Percentiles rank a stretch among this genome's conserved stretches.
These are phyloP conservation scores for Nicotiana obtusifolia DNA, from an alignment of 257 asterid species.

Conservation along the genomic window DNA sequence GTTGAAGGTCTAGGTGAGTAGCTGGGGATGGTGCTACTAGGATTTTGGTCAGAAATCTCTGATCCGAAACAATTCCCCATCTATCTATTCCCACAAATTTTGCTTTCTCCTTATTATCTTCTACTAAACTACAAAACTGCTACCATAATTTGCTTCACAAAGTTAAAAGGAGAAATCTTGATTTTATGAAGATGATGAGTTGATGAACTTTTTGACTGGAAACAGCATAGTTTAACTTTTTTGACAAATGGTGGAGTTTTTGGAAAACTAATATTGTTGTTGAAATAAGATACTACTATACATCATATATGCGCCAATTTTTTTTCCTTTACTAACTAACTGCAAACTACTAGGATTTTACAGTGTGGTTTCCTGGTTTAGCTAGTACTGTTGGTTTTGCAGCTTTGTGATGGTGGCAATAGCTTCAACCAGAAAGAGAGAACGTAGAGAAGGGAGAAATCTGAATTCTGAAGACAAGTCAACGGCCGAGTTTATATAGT, in stretches of 20 bases:
- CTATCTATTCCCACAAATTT: not conserved
- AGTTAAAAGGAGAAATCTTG: not conserved
- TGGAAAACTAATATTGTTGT: not conserved
- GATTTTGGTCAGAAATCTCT: constrained; percentile 29
- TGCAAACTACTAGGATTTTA: not conserved
- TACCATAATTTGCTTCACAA: not conserved
- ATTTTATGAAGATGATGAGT: not conserved
- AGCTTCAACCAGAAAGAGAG: not conserved
- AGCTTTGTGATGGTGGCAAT: not conserved
- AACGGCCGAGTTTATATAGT: not conserved
- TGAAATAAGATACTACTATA: not conserved
- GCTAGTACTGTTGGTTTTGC: not conserved
- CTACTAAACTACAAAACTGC: not conserved
- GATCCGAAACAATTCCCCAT: constrained; percentile 96
- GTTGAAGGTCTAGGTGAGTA: constrained; percentile 35
- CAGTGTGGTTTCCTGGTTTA: not conserved
- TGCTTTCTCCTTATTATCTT: constrained; percentile 6
- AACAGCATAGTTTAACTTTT: not conserved
- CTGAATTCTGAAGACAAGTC: not conserved
- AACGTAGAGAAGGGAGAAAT: not conserved
- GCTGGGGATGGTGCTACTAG: constrained; percentile 23
- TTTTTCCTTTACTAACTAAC: not conserved
- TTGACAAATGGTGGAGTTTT: not conserved
- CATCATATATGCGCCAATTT: not conserved
- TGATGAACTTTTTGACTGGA: not conserved